phyloP scores from a whole-genome alignment of 345 rosid genomes.

The Psidium friedrichsthalianum region DNA sequence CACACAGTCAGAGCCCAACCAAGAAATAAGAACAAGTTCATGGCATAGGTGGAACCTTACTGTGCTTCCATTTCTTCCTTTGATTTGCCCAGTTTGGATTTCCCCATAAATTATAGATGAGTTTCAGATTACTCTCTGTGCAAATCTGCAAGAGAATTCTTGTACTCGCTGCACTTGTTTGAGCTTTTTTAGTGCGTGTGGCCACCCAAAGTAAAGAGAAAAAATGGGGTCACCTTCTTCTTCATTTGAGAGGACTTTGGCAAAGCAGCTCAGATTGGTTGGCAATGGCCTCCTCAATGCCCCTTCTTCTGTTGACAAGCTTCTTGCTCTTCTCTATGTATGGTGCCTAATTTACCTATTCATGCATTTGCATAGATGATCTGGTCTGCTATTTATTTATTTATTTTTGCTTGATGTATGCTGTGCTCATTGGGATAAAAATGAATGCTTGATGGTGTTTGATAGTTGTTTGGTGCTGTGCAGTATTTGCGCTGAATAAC shows the following conservation, averaged over 20 bases:
- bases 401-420: not conserved
- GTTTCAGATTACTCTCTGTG: not conserved
- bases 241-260: slow-evolving; percentile 8
- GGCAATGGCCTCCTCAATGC: slow-evolving; percentile 43
- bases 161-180: slow-evolving; percentile 18
- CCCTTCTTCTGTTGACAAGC: slow-evolving; percentile 34
- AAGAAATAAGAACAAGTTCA: not conserved
- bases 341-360: not conserved
- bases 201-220: not conserved
- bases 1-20: not conserved
- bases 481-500: not conserved
- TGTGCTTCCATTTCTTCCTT: not conserved
- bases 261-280: slow-evolving; percentile 37
- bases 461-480: not conserved
- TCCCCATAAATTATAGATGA: not conserved
- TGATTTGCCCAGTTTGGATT: not conserved
- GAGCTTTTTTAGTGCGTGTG: not conserved
- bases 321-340: slow-evolving; percentile 49
- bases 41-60: not conserved
- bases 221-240: slow-evolving; percentile 34
- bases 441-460: not conserved
- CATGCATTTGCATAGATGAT: not conserved
- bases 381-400: not conserved
- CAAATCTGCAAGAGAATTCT: not conserved
- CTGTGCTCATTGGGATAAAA: not conserved